Base-by-base conservation (phyloP, 495 filamentous ascomycete genomes). In the Penicillium silybi region DNA sequence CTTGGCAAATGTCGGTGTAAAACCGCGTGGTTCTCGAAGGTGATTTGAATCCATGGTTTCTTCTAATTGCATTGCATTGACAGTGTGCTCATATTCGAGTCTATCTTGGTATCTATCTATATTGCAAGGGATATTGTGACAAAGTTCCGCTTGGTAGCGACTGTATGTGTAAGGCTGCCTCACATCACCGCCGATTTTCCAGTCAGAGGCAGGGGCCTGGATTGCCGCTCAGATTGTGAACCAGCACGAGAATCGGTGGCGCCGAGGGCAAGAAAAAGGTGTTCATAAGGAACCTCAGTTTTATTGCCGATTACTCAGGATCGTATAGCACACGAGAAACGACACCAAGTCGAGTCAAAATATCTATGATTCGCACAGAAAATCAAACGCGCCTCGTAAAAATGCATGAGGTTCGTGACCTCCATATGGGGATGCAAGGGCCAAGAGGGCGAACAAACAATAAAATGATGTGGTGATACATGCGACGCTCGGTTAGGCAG, bases 371-470 rank as follows among this genome's bases (percentile, higher is more conserved):
- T 32, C 29, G 29, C 13, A 32, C 29, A 39, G 5, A 39, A 47
- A 44, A 58, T 35, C 29, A 32, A 35, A 49, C 51, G 51, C 52
- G 55, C 59, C 51, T 48, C 55, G 45, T 55, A 39, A 39, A 58
- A 58, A 62, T 58, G 59, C 58, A 58, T 13, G 19, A 26, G 38
- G 32, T 39, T 50, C 42, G 35, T 52, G 18, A 27, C 41, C 37
- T 41, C 37, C 40, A 34, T 6, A 15, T 32, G 37, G 16, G n/a
- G 16, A 19, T 39, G n/a, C 10, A 16, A 39, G 27, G 15, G 1
- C 26, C 25, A 37, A 38, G 37, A 47, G n/a, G 27, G 18, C 2
- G 4, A 47, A 20, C 34, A 46, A 29, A 4, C 13, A 15, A 47
- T 37, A 49, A 44, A 52, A 52, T 46, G 43, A 42, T 3, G 25